Conservation (phyloP, 1,139 yeast species). For the Pneumocystis carinii region DNA sequence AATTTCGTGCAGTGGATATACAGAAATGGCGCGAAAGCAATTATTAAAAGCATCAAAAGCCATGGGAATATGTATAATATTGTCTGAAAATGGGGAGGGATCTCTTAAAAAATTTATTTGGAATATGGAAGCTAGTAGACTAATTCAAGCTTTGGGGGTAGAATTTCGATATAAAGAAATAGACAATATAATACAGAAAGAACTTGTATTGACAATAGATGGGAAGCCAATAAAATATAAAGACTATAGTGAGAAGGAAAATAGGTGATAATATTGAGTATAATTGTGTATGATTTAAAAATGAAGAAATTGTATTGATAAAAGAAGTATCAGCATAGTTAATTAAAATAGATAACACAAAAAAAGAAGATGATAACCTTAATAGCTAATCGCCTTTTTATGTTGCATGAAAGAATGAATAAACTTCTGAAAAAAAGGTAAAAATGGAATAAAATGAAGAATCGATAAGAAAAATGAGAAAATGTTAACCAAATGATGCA, state of each 20-base stretch:
- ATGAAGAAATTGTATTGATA: neutral
- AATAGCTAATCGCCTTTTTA: neutral
- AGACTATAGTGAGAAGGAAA: neutral
- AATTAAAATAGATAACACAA: neutral
- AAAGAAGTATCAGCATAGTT: neutral
- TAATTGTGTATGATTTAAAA: neutral
- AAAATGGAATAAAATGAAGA: constrained; percentile 2
- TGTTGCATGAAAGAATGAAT: neutral
- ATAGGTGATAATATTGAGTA: neutral
- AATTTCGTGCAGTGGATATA: constrained; percentile 11
- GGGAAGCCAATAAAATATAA: neutral
- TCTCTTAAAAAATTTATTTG: constrained; percentile 11
- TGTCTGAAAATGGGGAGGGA: constrained; percentile 10
- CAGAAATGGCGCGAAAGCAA: constrained; percentile 9
- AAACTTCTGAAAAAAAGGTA: neutral
- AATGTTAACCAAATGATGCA: constrained; percentile 23
- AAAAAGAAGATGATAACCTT: neutral
- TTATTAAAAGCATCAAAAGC: constrained; percentile 9
- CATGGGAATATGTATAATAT: constrained; percentile 9
- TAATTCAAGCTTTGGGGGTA: constrained; percentile 3
- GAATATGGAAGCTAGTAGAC: constrained; percentile 12
- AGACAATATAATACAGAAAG: neutral
- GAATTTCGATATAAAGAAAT: neutral
- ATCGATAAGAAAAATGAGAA: constrained; percentile 18
- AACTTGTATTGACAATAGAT: neutral